Conservation (phyloP, 2,329 filamentous ascomycete species). For the Pseudogymnoascus verrucosus region DNA sequence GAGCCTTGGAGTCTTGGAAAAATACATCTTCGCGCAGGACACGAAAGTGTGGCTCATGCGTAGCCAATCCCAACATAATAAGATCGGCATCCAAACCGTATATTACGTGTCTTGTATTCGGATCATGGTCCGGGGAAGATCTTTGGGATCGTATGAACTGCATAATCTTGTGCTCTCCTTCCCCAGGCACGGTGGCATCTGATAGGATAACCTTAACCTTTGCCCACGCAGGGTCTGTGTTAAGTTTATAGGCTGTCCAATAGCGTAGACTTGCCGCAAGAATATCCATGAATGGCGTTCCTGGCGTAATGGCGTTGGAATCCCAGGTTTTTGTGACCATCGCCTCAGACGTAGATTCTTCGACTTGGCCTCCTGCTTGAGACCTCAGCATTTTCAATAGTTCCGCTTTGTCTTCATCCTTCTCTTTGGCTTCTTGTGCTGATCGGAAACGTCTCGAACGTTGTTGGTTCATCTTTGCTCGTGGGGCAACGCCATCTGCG, state of each 20-base stretch:
- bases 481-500: constrained; percentile 86
- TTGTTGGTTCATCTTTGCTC: constrained; percentile 99
- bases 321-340: constrained; percentile 88
- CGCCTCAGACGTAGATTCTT: constrained; percentile 53
- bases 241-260: constrained; percentile 96
- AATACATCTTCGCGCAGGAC: constrained; percentile 97
- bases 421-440: constrained; percentile 88
- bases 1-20: constrained; percentile 74
- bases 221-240: constrained; percentile 92
- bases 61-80: constrained; percentile 96
- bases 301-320: constrained; percentile 78
- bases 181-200: constrained; percentile 92
- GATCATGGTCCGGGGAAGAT: constrained; percentile 81
- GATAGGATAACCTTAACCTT: constrained; percentile 97
- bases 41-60: constrained; percentile 94
- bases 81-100: constrained; percentile 96
- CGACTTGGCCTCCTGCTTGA: constrained; percentile 59
- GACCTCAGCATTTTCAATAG: constrained; percentile 76
- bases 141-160: constrained; percentile 92
- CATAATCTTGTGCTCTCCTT: constrained; percentile 99
- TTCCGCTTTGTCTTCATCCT: constrained; percentile 84
- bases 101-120: constrained; percentile 95
- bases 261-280: constrained; percentile 84
- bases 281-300: constrained; percentile 98
- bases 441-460: constrained; percentile 91